phyloP scores from a whole-genome alignment of 148 eudicot genomes.

The Fagopyrum tataricum region DNA sequence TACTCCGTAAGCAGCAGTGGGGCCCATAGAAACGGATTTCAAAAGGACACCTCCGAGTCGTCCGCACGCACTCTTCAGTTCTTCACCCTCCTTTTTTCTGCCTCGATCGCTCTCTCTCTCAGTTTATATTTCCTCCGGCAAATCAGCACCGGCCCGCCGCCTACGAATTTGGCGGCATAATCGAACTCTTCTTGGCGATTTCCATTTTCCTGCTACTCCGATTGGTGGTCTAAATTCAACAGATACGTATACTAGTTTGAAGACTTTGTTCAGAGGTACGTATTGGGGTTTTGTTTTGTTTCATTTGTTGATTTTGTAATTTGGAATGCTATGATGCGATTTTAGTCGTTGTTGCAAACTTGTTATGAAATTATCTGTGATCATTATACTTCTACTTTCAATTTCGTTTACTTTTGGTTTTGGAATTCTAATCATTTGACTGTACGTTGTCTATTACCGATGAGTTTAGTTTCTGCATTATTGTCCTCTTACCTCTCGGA shows the following conservation, averaged over 20 bases:
- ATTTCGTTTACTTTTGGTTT: background rate
- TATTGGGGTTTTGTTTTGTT: background rate
- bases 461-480: background rate
- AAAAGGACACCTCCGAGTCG: background rate
- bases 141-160: constrained; percentile 44
- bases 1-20: background rate
- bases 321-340: background rate
- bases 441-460: background rate
- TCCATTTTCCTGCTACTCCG: background rate
- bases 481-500: background rate
- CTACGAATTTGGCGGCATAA: constrained; percentile 27
- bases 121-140: constrained; percentile 25
- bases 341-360: background rate
- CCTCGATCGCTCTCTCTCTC: constrained; percentile 21
- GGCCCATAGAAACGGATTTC: constrained; percentile 1
- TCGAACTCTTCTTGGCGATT: background rate
- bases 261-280: background rate
- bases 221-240: background rate
- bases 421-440: background rate
- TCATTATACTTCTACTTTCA: background rate
- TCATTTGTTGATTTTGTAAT: too few relatives aligned
- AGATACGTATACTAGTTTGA: background rate
- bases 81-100: constrained; percentile 12
- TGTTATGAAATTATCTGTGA: background rate
- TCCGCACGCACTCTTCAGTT: constrained; percentile 5